Percentiles rank a stretch among this genome's conserved stretches.
These are phyloP conservation scores for Syzygium aqueum DNA, from an alignment of 345 rosid genomes.

Conservation along the genomic window DNA sequence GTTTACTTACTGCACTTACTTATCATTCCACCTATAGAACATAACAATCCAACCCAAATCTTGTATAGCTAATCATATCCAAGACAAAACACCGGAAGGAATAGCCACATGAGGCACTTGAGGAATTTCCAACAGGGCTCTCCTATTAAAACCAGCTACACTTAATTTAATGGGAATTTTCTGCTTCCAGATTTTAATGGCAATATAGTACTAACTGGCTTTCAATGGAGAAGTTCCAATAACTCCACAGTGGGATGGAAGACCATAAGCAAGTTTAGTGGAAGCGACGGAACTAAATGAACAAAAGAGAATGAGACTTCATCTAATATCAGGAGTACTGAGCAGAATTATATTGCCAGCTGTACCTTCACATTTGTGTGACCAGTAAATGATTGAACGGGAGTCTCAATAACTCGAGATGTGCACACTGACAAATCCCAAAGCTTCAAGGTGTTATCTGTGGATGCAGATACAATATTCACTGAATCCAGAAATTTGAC, in stretches of 20 bases:
- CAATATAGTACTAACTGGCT: not conserved
- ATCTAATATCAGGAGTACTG: not conserved
- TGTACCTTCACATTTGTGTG: conserved; percentile 82
- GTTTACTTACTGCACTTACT: not conserved
- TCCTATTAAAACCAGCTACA: not conserved
- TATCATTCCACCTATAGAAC: not conserved
- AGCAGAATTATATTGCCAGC: not conserved
- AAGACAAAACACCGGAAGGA: not conserved
- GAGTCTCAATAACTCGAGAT: conserved; percentile 62
- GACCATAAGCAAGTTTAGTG: not conserved
- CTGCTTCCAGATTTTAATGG: not conserved
- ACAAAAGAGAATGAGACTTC: not conserved
- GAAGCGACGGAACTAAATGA: not conserved
- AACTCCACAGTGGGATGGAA: not conserved
- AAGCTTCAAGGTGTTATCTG: conserved; percentile 91
- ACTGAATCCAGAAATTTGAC: conserved; percentile 76
- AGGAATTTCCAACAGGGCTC: not conserved
- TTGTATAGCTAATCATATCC: not conserved
- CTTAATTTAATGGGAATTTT: not conserved
- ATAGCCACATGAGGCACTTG: not conserved
- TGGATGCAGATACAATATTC: conserved; percentile 81
- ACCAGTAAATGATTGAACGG: conserved; percentile 79
- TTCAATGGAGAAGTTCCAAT: not conserved
- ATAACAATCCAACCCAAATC: not conserved
- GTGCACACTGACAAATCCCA: conserved; percentile 82